Evolutionary conservation across 1,284 basidiomycete genomes (phyloP), one percentile per base, ranked within the genome.

Genomic region (Ceratobasidium sp.): DNA sequence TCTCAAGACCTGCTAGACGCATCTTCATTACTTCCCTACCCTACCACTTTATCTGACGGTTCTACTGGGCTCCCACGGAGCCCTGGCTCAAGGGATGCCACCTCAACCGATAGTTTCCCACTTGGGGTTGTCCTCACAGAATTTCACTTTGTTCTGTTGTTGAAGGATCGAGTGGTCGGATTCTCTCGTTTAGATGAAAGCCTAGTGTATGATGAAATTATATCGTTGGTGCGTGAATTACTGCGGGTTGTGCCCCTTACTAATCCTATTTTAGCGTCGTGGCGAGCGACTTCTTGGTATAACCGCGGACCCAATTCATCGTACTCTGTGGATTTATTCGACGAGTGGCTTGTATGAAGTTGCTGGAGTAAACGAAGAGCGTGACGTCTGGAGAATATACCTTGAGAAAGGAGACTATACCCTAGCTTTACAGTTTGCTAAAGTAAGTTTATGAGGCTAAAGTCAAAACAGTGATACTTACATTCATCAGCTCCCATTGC

Each of bases 301-400:
- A 28, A 89, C 91, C 4, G 88, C 92, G 7, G 98, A 99, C 83
- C 91, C 94, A 8, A 90, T 94, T 4, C 90, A 94, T 8, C 91
- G 90, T 82, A 99, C 97, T 3, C 97, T 94, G 81, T 99, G 98
- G 98, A 89, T 98, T 1, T 98, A 94, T 83, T 97, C 97, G 0
- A 91, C 95, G 80, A 89, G 92, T 77, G 94, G 94, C 0, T 89
- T 99, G 58, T 96, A 95, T 81, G 98, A 99, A 82, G 86, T 99
- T 23, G 90, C 93, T 17, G 88, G 96, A 20, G 88, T 88, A 11
- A 94, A 97, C 80, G 98, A 99, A 85, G 94, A 94, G 81, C 90
- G 97, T 3, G 94, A 99, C 82, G 92, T 99, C 6, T 99, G 98
- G 98, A 91, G 91, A 78, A 92, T 97, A 64, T 95, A 95, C 83